Base-by-base conservation (phyloP, 2,329 filamentous ascomycete species). In the Lachnellula willkommii region DNA sequence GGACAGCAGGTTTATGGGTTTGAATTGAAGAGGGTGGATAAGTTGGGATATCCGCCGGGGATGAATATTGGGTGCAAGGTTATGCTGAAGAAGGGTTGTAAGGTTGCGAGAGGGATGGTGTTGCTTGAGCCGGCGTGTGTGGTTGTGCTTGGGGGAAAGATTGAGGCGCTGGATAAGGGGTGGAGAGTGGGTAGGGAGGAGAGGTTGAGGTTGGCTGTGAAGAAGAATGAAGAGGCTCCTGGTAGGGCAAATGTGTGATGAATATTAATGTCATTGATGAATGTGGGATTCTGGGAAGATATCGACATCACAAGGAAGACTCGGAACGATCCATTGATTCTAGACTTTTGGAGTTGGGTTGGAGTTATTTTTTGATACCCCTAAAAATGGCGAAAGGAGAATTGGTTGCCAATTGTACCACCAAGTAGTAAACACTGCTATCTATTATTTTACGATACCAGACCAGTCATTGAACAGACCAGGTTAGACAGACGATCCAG, bases 41-140 rank as follows among this genome's bases (percentile, higher is more conserved):
- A 80, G 3, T 72, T 96, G 7, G 83, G 79, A 0, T 56, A 60
- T 43, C 65, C 66, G 11, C 71, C 91, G 6, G 79, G 78, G 5
- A 85, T 85, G 72, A 79, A 77, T 48, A 92, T 97, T 58, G 94
- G 94, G 2, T 80, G 85, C 63, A 99, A 99, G 74, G 67, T 96
- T 24, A 65, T 96, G 42, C 71, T 99, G 49, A 83, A 77, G 50
- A 83, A 77, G 77, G 83, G 60, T 79, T 82, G 79, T 3, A 77
- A 83, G 5, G 82, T 95, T 2, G 83, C 88, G 5, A 79, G 93
- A 54, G 94, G 91, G 0, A 80, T 88, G 50, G 66, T 95, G n/a
- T 73, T 97, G 71, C 75, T 99, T 20, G 86, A 90, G 60, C 85
- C 89, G 1, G 75, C 74, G 2, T 83, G 72, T 55, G 85, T 84